Base-by-base conservation (phyloP, 805 yeast genomes). In the Saturnispora bothae region DNA sequence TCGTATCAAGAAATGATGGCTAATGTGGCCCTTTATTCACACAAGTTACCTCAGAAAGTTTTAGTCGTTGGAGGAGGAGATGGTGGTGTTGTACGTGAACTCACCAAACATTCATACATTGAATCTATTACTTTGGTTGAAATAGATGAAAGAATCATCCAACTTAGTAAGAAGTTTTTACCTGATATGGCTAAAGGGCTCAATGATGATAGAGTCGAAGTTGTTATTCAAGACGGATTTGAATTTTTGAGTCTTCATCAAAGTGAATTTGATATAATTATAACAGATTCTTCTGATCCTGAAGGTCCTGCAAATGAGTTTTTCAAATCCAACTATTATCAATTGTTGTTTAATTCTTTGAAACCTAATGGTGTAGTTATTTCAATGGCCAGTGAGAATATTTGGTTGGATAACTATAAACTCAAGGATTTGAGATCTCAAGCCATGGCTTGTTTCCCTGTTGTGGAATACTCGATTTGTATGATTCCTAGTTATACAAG, bases 31-130 rank as follows among this genome's bases (percentile, higher is more conserved):
- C 52, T 88, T 41, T 76, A 78, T 71, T 63, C 83, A 9, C 96
- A 86, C 60, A 73, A 74, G 3, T 52, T 66, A 30, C 96, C 97
- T 42, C 84, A 83, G 70, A 79, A 72, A 52, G 96, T 94, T 18
- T 69, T 89, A 40, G 97, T 89, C 46, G 83, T 89, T 55, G 98
- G 98, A 43, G 98, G 98, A 48, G 98, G 98, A 56, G 98, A 89
- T 61, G 98, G 98, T 52, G 97, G 97, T 63, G 97, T 89, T 37
- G 72, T 89, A 54, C 77, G 97, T 65, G 97, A 89, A 64, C 71
- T 88, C 56, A 83, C 86, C 56, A 89, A 89, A 65, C 96, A 89
- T 64, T 77, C 73, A 37, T 60, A 73, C 43, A 84, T 89, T 39
- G 95, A 86, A 61, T 81, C 80, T 63, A 95, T 94, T 34, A 73